Base-by-base conservation (phyloP, 1,139 yeast genomes). In the Magnusiomyces magnusii region DNA sequence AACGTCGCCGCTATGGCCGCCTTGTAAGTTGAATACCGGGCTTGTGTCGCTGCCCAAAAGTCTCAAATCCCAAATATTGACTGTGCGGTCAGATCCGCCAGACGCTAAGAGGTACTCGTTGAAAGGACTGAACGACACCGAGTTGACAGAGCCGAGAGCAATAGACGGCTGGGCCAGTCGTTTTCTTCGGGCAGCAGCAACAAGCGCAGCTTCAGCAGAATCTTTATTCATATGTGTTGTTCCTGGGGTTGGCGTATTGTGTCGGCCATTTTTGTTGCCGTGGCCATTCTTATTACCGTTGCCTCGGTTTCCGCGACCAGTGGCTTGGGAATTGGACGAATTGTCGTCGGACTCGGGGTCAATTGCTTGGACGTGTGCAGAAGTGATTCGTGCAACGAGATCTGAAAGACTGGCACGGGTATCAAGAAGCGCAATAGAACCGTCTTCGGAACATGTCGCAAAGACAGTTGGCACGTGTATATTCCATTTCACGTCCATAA, bases 381-480 rank as follows among this genome's bases (percentile, higher is more conserved):
- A 25, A 36, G 23, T 47, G 10, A 50, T 23, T 67, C 93, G 28
- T 15, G 53, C 53, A 5, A 50, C 41, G 2, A 41, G 53, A n/a
- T 50, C 53, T n/a, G 41, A 19, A 28, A 50, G 24, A 21, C 41
- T 50, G 2, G 62, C 57, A 66, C 97, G 82, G 25, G 81, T 72
- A 69, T 93, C 99, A 67, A 83, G 87, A 53, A 91, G 75, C 60
- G 82, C 83, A 47, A 91, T 76, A 1, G 83, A 76, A 61, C 80
- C 81, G 69, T 87, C 95, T 69, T 87, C 95, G 21, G 90, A 79
- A 3, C 82, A 92, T 1, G 93, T 84, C 0, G 84, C 95, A 68
- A 89, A 82, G 50, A 87, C 69, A 17, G 78, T 73, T n/a, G 78
- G 72, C 57, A 78, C 72, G 53, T 68, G 66, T 54, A 70, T 68